A percentile compares a stretch with the other conserved stretches of the same genome.
Conservation (phyloP, 1,139 yeast species). For the Spathaspora sp. region DNA sequence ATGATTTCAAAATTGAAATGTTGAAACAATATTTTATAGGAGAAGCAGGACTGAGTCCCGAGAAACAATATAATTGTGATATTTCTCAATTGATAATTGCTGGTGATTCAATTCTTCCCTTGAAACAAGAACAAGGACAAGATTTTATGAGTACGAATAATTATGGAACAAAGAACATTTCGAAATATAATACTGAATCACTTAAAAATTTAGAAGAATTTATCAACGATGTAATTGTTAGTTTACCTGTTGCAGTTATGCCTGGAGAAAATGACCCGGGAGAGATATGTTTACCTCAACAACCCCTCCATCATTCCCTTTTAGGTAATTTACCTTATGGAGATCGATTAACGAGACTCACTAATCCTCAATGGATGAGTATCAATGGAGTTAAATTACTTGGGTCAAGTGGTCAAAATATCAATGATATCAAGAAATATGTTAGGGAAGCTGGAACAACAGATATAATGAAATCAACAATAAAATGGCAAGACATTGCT, state of each 20-base stretch:
- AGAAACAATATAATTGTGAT: constrained; percentile 22
- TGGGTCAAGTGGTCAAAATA: constrained; percentile 83
- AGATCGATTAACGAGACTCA: constrained; percentile 44
- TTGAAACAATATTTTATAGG: constrained; percentile 74
- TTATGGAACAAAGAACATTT: constrained; percentile 53
- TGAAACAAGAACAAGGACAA: constrained; percentile 18
- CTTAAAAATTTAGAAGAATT: constrained; percentile 52
- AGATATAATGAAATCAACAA: constrained; percentile 63
- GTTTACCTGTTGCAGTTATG: constrained; percentile 71
- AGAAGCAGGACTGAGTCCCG: constrained; percentile 47
- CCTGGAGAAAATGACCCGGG: constrained; percentile 89
- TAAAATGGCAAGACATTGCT: constrained; percentile 82
- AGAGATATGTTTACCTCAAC: constrained; percentile 84
- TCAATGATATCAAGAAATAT: constrained; percentile 75
- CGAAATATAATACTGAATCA: constrained; percentile 48
- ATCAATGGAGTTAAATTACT: constrained; percentile 56
- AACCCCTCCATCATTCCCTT: constrained; percentile 76
- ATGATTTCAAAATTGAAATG: constrained; percentile 52
- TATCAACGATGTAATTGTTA: constrained; percentile 54
- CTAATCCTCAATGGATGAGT: constrained; percentile 77
- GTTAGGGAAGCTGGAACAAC: constrained; percentile 22
- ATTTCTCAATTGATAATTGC: constrained; percentile 65
- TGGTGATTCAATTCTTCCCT: constrained; percentile 66
- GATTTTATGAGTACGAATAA: constrained; percentile 38
- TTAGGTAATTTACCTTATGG: constrained; percentile 49